Base-by-base conservation (phyloP, 176 grass and related monocot genomes). In the Aegilops sharonensis region DNA sequence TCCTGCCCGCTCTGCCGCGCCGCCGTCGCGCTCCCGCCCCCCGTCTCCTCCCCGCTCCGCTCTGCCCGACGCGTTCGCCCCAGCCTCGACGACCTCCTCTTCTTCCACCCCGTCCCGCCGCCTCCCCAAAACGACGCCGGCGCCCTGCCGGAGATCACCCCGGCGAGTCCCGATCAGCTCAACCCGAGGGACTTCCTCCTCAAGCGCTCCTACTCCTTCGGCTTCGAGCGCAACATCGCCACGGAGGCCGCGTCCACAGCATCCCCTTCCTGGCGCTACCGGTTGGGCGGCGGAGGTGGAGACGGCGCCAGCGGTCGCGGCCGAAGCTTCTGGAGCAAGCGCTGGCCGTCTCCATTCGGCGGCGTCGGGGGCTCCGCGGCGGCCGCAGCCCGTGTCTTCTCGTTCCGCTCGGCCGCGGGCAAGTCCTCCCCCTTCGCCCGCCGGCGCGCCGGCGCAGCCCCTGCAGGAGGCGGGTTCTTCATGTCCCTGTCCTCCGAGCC, bases 301-400 rank as follows among this genome's bases (percentile, higher is more conserved):
- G 87, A 13, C 11, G 78, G 15, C 54, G 43, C 17, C 13, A 47
- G 74, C 4, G 69, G 24, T 10, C 57, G 80, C 13, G 48, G 87
- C 27, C 75, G 83, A 11, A 87, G 90, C 65, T 95, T 98, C 87
- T 98, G 97, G 97, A 98, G 97, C 90, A 98, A 98, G 88, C 97
- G 94, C 5, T 98, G 86, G 90, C 88, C 92, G 15, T 98, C 97
- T 29, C 97, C 97, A 1, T 98, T 95, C 89, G 81, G 82, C 14
- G 88, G 87, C 8, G 78, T 61, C 6, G 74, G 83, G 0, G 81
- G 80, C 3, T 88, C 91, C 27, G 82, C 91, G 1, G 88, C 93
- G 1, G 86, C 91, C 3, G 88, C 93, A 0, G 74, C 89, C 0
- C 86, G 91, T 23, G 96, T 98, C 6, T 98, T 98, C 85, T 98